phyloP scores from a whole-genome alignment of 768 basidiomycete genomes.

The Hericium erinaceus region DNA sequence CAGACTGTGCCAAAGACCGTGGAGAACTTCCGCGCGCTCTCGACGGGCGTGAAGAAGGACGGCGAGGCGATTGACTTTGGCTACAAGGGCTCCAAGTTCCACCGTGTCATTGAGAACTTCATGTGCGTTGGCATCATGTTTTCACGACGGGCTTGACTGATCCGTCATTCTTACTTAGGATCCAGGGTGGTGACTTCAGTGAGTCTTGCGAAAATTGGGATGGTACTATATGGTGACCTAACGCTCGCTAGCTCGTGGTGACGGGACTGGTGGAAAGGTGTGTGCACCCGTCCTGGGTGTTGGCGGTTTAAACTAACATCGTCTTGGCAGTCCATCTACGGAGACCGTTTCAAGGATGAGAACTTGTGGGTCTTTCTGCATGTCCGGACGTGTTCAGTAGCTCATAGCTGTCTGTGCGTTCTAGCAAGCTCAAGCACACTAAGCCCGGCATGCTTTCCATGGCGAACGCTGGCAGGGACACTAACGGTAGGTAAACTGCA shows the following conservation, averaged over 20 bases:
- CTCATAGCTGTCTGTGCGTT: not conserved
- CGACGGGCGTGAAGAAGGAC: constrained; percentile 75
- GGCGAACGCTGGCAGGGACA: constrained; percentile 91
- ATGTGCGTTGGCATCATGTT: constrained; percentile 41
- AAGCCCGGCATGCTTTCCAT: constrained; percentile 83
- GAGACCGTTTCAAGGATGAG: constrained; percentile 86
- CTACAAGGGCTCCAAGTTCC: constrained; percentile 94
- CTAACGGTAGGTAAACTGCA: constrained; percentile 55
- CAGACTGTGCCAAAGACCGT: constrained; percentile 93
- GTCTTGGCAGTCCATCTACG: constrained; percentile 69
- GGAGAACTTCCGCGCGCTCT: constrained; percentile 94
- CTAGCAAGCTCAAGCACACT: constrained; percentile 92
- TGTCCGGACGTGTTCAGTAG: not conserved
- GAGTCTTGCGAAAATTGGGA: constrained; percentile 22
- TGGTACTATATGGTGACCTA: not conserved
- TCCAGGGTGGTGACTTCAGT: constrained; percentile 99
- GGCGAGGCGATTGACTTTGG: constrained; percentile 67
- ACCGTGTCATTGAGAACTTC: constrained; percentile 91
- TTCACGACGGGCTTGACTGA: not conserved
- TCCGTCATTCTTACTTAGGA: constrained; percentile 37
- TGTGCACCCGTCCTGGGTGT: constrained; percentile 5
- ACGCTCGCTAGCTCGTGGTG: constrained; percentile 52
- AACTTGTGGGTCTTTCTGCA: constrained; percentile 61
- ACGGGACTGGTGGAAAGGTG: constrained; percentile 89
- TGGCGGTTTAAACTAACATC: not conserved